These are phyloP conservation scores for Aspergillus unguis DNA, from an alignment of 2,329 filamentous ascomycete species.

Conservation along the genomic window DNA sequence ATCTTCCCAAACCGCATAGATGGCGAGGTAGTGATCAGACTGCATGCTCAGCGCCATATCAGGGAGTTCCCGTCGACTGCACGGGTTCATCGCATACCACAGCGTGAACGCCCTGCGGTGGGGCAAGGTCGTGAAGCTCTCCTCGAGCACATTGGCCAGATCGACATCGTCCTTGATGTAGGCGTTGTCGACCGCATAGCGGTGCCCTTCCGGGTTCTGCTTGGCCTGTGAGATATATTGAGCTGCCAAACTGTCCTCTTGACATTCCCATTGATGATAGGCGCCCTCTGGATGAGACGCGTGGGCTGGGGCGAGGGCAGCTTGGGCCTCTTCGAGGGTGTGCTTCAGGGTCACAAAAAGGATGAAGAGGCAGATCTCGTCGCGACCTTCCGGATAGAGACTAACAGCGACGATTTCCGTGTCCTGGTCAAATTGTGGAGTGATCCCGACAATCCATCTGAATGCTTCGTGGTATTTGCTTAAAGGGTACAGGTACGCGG, in stretches of 20 bases:
- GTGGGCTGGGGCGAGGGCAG: conserved; percentile 16
- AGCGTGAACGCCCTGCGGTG: conserved; percentile 46
- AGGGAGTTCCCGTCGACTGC: conserved; percentile 39
- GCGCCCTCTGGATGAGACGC: conserved; percentile 23
- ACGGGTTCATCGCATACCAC: conserved; percentile 53
- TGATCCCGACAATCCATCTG: conserved; percentile 43
- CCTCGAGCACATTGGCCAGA: conserved; percentile 44
- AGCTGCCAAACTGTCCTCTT: conserved; percentile 20
- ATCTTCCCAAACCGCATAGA: conserved; percentile 53
- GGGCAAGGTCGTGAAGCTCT: conserved; percentile 50
- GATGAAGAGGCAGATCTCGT: conserved; percentile 23
- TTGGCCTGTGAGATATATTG: conserved; percentile 44
- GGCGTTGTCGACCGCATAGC: conserved; percentile 52
- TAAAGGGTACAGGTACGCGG: conserved; percentile 49
- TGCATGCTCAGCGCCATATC: conserved; percentile 57
- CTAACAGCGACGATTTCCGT: conserved; percentile 27
- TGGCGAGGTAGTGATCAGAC: conserved; percentile 55
- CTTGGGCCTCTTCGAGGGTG: conserved; percentile 11
- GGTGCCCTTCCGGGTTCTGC: conserved; percentile 49
- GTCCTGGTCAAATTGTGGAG: conserved; percentile 15
- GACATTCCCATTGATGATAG: conserved; percentile 29
- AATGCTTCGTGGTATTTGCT: conserved; percentile 46
- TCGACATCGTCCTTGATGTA: conserved; percentile 50
- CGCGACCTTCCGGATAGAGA: conserved; percentile 34
- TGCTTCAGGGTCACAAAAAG: conserved; percentile 20